A percentile compares a stretch with the other conserved stretches of the same genome.
These are phyloP conservation scores for Penicillium fuscoglaucum DNA, from an alignment of 2,329 filamentous ascomycete species.

Conservation along the genomic window DNA sequence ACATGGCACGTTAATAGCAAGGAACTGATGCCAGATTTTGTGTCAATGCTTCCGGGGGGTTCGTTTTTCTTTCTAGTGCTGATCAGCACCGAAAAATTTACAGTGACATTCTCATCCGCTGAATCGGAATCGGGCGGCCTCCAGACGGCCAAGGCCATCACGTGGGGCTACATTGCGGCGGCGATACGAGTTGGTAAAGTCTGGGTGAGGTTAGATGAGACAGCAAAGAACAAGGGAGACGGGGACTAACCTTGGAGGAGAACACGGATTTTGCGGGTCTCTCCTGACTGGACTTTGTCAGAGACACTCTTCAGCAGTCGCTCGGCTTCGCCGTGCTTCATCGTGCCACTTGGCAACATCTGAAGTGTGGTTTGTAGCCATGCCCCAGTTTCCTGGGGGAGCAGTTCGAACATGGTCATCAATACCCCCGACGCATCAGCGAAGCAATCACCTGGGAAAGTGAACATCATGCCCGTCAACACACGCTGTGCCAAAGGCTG, in stretches of 20 bases:
- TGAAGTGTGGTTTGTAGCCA: conserved; percentile 86
- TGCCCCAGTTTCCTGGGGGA: conserved; percentile 72
- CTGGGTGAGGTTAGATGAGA: conserved; percentile 39
- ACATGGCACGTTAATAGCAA: conserved; percentile 23
- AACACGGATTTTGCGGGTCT: conserved; percentile 76
- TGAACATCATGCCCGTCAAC: conserved; percentile 98
- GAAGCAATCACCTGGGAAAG: conserved; percentile 93
- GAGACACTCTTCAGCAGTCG: conserved; percentile 77
- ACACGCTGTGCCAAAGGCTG: conserved; percentile 81
- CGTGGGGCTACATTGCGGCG: conserved; percentile 92
- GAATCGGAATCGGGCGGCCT: conserved; percentile 86
- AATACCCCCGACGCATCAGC: conserved; percentile 92
- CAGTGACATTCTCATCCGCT: conserved; percentile 45
- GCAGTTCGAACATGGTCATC: conserved; percentile 81
- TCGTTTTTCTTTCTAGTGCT: conserved; percentile 13
- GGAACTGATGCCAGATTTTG: conserved; percentile 24
- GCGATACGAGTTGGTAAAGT: conserved; percentile 94
- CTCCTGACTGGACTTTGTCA: conserved; percentile 68
- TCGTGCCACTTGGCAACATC: conserved; percentile 77
- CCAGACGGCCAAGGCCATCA: conserved; percentile 83
- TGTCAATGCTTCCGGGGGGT: conserved; percentile 24
- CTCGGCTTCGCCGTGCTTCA: conserved; percentile 77
- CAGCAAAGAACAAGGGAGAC: background rate
- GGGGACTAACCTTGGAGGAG: conserved; percentile 64
- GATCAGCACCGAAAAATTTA: conserved; percentile 16